A percentile compares a stretch with the other conserved stretches of the same genome.
Conservation (phyloP, 2,329 filamentous ascomycete species). For the Alternaria sp. region DNA sequence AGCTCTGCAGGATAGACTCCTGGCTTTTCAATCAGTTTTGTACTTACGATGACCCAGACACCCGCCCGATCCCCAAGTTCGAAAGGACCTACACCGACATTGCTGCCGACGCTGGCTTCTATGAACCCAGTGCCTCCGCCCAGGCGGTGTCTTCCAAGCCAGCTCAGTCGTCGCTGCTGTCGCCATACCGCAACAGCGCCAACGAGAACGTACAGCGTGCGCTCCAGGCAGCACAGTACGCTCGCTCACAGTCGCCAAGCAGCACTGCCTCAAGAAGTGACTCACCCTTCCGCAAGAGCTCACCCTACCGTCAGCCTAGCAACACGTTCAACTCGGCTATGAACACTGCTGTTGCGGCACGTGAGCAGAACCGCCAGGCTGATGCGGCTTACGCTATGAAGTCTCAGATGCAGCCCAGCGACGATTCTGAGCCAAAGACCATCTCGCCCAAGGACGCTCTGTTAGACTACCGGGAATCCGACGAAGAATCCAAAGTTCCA, state of each 20-base stretch:
- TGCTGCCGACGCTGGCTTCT: slow-evolving; percentile 78
- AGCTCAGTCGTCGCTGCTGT: slow-evolving; percentile 56
- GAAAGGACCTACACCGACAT: slow-evolving; percentile 86
- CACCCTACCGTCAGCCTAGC: slow-evolving; percentile 54
- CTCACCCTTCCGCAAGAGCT: slow-evolving; percentile 81
- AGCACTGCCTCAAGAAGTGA: slow-evolving; percentile 65
- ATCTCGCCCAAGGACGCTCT: slow-evolving; percentile 95
- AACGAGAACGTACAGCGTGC: slow-evolving; percentile 71
- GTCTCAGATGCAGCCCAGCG: slow-evolving; percentile 46
- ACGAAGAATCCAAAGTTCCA: slow-evolving; percentile 72
- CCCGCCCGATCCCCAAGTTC: slow-evolving; percentile 69
- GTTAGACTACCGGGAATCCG: slow-evolving; percentile 80
- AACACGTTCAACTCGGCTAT: slow-evolving; percentile 51
- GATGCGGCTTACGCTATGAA: slow-evolving; percentile 59
- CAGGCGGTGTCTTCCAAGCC: slow-evolving; percentile 54
- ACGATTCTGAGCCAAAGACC: slow-evolving; percentile 68
- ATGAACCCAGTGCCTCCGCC: slow-evolving; percentile 71
- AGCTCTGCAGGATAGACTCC: slow-evolving; percentile 41
- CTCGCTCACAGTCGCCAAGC: slow-evolving; percentile 64
- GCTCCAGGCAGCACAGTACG: slow-evolving; percentile 78
- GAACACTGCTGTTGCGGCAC: slow-evolving; percentile 63
- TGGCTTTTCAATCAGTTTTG: slow-evolving; percentile 70
- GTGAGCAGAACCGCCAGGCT: slow-evolving; percentile 68
- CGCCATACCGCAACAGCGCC: slow-evolving; percentile 54
- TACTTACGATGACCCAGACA: slow-evolving; percentile 67